phyloP scores from a whole-genome alignment of 202 grass and related monocot genomes.

The Eragrostis tef region DNA sequence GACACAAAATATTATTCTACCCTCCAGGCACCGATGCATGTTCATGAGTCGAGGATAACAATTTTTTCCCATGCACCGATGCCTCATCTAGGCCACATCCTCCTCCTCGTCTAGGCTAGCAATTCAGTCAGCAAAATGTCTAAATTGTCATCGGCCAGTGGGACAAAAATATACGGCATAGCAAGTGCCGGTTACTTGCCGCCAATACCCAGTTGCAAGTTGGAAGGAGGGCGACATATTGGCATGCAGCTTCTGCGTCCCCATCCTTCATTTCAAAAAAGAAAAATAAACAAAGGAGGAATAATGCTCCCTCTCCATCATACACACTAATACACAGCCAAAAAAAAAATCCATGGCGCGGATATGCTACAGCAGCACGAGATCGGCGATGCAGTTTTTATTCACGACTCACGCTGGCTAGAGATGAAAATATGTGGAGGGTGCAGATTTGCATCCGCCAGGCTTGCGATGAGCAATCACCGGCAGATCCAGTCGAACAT shows the following conservation, averaged over 20 bases:
- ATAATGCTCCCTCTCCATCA: too few relatives aligned
- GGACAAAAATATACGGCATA: background rate
- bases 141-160: background rate
- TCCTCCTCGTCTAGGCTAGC: too few relatives aligned
- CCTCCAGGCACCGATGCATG: too few relatives aligned
- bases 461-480: background rate
- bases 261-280: background rate
- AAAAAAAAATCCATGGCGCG: too few relatives aligned
- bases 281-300: too few relatives aligned
- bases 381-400: background rate
- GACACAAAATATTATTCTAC: too few relatives aligned
- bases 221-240: background rate
- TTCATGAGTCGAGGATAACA: too few relatives aligned
- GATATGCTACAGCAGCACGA: background rate
- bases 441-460: background rate
- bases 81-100: too few relatives aligned
- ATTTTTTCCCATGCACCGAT: too few relatives aligned
- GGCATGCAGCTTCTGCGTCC: background rate
- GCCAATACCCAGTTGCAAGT: background rate
- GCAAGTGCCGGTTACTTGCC: background rate
- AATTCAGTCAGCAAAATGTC: too few relatives aligned
- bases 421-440: background rate
- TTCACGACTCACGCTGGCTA: background rate
- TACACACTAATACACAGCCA: too few relatives aligned
- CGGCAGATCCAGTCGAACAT: too few relatives aligned